Percentiles rank a stretch among this genome's conserved stretches.
These are phyloP conservation scores for Aspergillus sp. DNA, from an alignment of 2,329 filamentous ascomycete species.

Conservation along the genomic window DNA sequence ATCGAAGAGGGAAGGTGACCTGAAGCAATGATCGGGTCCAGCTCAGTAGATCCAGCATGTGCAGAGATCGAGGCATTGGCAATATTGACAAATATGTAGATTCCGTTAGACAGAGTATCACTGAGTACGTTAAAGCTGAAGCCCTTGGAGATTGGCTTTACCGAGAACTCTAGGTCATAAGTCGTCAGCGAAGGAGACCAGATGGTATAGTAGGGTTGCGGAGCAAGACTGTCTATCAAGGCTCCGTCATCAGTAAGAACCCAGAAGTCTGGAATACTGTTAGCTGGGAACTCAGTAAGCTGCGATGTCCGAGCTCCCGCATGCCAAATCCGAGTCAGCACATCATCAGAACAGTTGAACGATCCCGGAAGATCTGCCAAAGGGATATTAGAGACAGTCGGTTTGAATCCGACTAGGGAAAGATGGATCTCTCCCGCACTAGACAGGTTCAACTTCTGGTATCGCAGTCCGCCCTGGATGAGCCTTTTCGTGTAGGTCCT, in stretches of 20 bases:
- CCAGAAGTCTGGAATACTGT: slow-evolving; percentile 17
- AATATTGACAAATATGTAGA: slow-evolving; percentile 33
- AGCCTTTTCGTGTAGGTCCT: slow-evolving; percentile 34
- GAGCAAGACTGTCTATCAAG: slow-evolving; percentile 16
- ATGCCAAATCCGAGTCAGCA: slow-evolving; percentile 16
- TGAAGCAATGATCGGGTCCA: slow-evolving; percentile 6
- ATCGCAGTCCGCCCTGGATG: slow-evolving; percentile 41
- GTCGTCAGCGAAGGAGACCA: slow-evolving; percentile 9
- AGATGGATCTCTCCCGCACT: slow-evolving; percentile 31
- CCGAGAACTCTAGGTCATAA: slow-evolving; percentile 13
- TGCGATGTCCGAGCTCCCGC: slow-evolving; percentile 18
- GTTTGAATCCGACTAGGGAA: slow-evolving; percentile 30
- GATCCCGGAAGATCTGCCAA: slow-evolving; percentile 13
- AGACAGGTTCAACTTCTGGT: slow-evolving; percentile 42
- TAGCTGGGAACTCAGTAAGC: slow-evolving; percentile 16
- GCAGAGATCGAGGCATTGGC: slow-evolving; percentile 17
- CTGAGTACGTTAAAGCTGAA: slow-evolving; percentile 35
- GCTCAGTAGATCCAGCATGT: slow-evolving; percentile 15
- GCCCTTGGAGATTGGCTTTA: slow-evolving; percentile 29
- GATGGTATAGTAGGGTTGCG: slow-evolving; percentile 12
- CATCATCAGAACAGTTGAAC: slow-evolving; percentile 17
- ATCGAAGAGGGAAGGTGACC: slow-evolving; percentile 5
- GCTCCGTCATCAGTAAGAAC: slow-evolving; percentile 17
- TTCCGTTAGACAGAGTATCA: slow-evolving; percentile 33
- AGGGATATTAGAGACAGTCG: slow-evolving; percentile 22